phyloP scores from a whole-genome alignment of 208 protist species.

The Perkinsela sp. region DNA sequence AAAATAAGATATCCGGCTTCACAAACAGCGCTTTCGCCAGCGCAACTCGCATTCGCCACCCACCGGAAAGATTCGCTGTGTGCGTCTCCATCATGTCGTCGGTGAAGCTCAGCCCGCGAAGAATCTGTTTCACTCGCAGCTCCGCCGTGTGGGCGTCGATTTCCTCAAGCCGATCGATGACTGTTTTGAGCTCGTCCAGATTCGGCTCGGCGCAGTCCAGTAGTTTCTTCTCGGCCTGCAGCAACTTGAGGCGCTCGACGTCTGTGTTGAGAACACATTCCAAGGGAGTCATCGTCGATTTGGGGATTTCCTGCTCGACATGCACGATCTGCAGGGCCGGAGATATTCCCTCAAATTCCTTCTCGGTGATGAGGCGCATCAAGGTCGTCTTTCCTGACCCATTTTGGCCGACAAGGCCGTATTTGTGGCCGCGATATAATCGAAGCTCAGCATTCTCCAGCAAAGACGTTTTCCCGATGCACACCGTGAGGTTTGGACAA shows the following conservation, averaged over 20 bases:
- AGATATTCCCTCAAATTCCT: constrained; percentile 70
- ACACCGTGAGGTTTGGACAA: constrained; percentile 49
- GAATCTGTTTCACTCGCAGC: constrained; percentile 40
- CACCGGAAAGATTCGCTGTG: constrained; percentile 64
- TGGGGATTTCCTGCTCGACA: constrained; percentile 85
- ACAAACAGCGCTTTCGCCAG: constrained; percentile 84
- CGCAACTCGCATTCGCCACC: constrained; percentile 89
- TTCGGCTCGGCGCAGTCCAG: constrained; percentile 12
- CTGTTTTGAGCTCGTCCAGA: constrained; percentile 37
- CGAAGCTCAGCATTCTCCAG: constrained; percentile 37
- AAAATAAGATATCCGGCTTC: constrained; percentile 71
- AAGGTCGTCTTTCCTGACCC: constrained; percentile 74
- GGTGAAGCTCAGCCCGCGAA: constrained; percentile 74
- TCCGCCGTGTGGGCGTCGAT: constrained; percentile 74
- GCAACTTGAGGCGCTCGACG: constrained; percentile 54
- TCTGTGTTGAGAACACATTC: constrained; percentile 67
- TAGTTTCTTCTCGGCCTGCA: constrained; percentile 66
- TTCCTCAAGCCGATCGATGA: constrained; percentile 73
- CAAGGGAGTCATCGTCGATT: constrained; percentile 28
- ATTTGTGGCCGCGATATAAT: constrained; percentile 60
- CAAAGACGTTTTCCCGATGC: constrained; percentile 54
- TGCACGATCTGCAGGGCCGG: constrained; percentile 83
- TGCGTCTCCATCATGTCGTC: constrained; percentile 63
- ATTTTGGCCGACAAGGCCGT: constrained; percentile 83
- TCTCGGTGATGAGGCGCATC: constrained; percentile 68